These are phyloP conservation scores for Penstemon newberryi DNA, from an alignment of 257 asterid genomes.

Conservation along the genomic window DNA sequence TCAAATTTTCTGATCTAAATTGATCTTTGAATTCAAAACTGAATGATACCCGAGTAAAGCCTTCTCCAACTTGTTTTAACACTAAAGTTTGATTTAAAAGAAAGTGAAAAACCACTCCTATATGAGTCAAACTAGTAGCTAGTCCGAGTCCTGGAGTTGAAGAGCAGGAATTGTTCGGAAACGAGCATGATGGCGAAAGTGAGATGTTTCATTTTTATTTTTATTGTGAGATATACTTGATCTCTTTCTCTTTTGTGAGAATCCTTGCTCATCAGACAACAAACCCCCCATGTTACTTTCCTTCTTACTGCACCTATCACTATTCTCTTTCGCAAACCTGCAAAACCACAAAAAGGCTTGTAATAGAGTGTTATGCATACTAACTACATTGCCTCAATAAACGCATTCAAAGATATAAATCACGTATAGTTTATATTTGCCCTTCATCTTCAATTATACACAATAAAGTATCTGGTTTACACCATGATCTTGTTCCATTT, in stretches of 20 bases:
- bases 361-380: neutral
- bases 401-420: too few species aligned
- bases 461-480: neutral
- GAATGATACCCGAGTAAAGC: too few species aligned
- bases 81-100: too few species aligned
- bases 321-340: slow-evolving; percentile 54
- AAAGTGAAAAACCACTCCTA: too few species aligned
- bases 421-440: neutral
- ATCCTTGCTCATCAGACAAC: slow-evolving; percentile 55
- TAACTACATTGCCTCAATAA: too few species aligned
- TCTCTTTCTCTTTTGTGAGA: slow-evolving; percentile 61
- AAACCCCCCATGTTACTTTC: slow-evolving; percentile 44
- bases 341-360: slow-evolving; percentile 4
- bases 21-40: too few species aligned
- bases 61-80: too few species aligned
- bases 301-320: slow-evolving; percentile 35
- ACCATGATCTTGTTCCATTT: neutral
- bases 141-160: slow-evolving; percentile 66
- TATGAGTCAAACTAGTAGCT: neutral
- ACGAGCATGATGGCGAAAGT: slow-evolving; percentile 50
- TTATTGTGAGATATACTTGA: slow-evolving; percentile 40
- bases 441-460: neutral
- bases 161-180: slow-evolving; percentile 55
- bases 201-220: slow-evolving; percentile 28
- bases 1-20: too few species aligned